phyloP scores from a whole-genome alignment of 208 protist genomes.

The Trypanosoma vivax region DNA sequence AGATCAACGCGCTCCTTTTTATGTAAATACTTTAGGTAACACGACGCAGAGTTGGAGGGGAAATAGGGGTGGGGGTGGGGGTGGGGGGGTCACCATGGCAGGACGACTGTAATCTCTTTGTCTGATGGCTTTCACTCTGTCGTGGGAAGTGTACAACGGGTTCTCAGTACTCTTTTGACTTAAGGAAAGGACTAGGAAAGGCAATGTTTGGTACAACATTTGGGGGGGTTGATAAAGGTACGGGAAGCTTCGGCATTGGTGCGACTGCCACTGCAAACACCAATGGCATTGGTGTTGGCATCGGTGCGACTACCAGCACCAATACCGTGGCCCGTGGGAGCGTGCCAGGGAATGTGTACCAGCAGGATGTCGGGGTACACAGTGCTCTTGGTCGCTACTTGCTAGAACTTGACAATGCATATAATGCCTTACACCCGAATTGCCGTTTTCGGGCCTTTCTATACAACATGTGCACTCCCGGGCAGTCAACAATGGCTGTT shows the following conservation, averaged over 20 bases:
- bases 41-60: too few relatives aligned
- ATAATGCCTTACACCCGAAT: slow-evolving; percentile 55
- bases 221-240: not conserved
- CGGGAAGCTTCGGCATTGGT: slow-evolving; percentile 21
- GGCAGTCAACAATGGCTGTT: slow-evolving; percentile 40
- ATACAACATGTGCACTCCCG: slow-evolving; percentile 62
- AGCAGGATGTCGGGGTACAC: slow-evolving; percentile 39
- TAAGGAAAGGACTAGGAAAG: slow-evolving; percentile 3
- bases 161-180: slow-evolving; percentile 5
- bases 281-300: slow-evolving; percentile 10
- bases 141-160: too few relatives aligned
- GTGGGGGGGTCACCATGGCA: too few relatives aligned
- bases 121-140: too few relatives aligned
- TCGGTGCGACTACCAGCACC: not conserved
- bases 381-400: slow-evolving; percentile 56
- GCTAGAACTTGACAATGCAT: slow-evolving; percentile 53
- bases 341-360: not conserved
- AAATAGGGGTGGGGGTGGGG: too few relatives aligned
- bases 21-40: too few relatives aligned
- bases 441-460: slow-evolving; percentile 73
- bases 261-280: slow-evolving; percentile 4
- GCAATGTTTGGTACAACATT: slow-evolving; percentile 18
- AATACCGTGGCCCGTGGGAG: not conserved
- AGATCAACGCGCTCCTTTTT: too few relatives aligned
- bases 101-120: too few relatives aligned